These are phyloP conservation scores for Lathyrus sativus DNA, from an alignment of 306 rosid genomes.

Conservation along the genomic window DNA sequence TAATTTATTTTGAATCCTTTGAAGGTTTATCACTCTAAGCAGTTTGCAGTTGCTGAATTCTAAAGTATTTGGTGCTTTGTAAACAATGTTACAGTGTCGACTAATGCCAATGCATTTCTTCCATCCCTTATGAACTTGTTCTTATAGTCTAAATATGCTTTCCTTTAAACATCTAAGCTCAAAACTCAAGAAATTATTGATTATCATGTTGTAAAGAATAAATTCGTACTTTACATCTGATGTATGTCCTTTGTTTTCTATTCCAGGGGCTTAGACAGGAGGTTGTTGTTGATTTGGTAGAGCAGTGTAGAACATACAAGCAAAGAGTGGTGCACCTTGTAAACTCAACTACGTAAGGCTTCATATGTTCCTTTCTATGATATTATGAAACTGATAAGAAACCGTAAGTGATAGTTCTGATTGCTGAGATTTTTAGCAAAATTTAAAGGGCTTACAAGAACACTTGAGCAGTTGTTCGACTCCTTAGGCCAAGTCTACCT, in stretches of 20 bases:
- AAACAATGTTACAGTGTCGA: conserved; percentile 1
- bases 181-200: conserved; percentile 11
- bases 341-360: conserved; percentile 87
- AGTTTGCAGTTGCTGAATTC: no score
- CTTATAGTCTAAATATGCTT: conserved; percentile 21
- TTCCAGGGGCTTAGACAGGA: conserved; percentile 90
- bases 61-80: no score
- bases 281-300: conserved; percentile 93
- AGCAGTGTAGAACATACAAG: conserved; percentile 87
- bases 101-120: background rate
- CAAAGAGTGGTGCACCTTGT: conserved; percentile 99
- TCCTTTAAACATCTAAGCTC: conserved; percentile 7
- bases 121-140: conserved; percentile 17
- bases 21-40: no score
- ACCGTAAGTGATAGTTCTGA: conserved; percentile 2
- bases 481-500: background rate
- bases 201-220: conserved; percentile 21
- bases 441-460: background rate
- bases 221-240: conserved; percentile 15
- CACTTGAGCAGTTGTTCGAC: background rate
- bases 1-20: conserved; percentile 1
- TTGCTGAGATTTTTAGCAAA: no score
- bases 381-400: conserved; percentile 6
- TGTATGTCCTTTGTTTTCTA: conserved; percentile 26
- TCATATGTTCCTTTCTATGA: conserved; percentile 22